Base-by-base conservation (phyloP, 2,329 filamentous ascomycete species). In the Arachnomyces sp. region DNA sequence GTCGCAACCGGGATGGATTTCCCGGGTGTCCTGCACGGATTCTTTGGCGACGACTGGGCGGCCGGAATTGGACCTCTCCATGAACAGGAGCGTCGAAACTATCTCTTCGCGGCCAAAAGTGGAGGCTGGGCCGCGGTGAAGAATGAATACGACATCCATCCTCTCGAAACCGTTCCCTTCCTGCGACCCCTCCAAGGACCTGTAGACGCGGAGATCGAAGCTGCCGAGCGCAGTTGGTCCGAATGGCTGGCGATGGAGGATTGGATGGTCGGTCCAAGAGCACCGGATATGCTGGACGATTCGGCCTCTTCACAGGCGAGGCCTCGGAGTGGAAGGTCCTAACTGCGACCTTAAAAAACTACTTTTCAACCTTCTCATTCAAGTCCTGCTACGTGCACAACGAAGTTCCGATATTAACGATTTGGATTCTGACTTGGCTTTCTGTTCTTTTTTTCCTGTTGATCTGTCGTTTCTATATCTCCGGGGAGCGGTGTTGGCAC, bases 241-340 rank as follows among this genome's bases (percentile, higher is more conserved):
- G 82, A 90, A 54, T 96, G 90, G 90, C 68, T 95, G 25, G 86
- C 86, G 9, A 93, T 95, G 86, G 87, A 95, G 62, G 90, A 95
- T 62, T 96, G 90, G 90, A 94, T 95, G 88, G 70, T 95, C n/a
- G 89, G 89, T 2, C 84, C 86, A 1, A 71, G 86, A 45, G 82
- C 82, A 25, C 84, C 83, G 5, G 70, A 72, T 46, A 50, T 50
- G 4, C 51, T 66, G 15, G 53, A 55, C 33, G 63, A 65, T 37
- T 61, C 60, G 3, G 60, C 58, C 3, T 65, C 63, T 25, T 56
- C 58, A 21, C 50, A 50, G 16, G 61, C 61, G 17, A 54, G 54
- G 39, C 52, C 56, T 18, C 54, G 56, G 28, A 60, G 57, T 44
- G 41, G 58, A 9, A 52, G 56, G 32, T 54, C 51, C 25, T 61